These are phyloP conservation scores for Acidomyces sp. DNA, from an alignment of 495 filamentous ascomycete genomes.

Conservation along the genomic window DNA sequence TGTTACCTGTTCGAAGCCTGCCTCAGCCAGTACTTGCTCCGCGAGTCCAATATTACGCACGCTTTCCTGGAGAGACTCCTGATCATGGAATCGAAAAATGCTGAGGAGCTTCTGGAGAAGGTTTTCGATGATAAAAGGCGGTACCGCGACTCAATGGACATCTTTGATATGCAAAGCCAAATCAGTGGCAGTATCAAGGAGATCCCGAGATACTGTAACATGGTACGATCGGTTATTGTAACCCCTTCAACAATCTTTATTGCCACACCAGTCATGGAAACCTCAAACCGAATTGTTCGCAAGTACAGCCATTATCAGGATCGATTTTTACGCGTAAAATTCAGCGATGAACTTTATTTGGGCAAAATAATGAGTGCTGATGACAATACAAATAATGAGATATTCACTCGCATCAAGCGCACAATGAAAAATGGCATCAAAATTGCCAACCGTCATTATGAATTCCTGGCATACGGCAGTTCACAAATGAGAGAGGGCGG, in stretches of 20 bases:
- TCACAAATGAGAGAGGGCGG: constrained; percentile 89
- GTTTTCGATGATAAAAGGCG: constrained; percentile 44
- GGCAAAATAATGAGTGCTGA: constrained; percentile 46
- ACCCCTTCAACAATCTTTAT: constrained; percentile 76
- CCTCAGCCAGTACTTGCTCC: constrained; percentile 65
- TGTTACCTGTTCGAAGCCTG: constrained; percentile 91
- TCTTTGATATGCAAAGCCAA: constrained; percentile 46
- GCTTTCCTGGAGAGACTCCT: constrained; percentile 52
- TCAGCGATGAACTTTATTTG: constrained; percentile 65
- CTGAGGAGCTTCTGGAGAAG: constrained; percentile 48
- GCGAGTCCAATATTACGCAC: constrained; percentile 55
- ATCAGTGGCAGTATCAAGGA: constrained; percentile 37
- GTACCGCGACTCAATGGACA: constrained; percentile 57
- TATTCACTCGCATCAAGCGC: constrained; percentile 61
- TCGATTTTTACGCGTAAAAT: constrained; percentile 81
- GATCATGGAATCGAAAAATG: constrained; percentile 34
- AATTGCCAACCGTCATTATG: constrained; percentile 67
- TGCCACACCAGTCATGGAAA: constrained; percentile 64
- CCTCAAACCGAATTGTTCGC: constrained; percentile 75
- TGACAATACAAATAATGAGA: constrained; percentile 47
- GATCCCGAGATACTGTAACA: constrained; percentile 58
- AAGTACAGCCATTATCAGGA: constrained; percentile 54
- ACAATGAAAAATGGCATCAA: constrained; percentile 65
- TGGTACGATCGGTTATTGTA: constrained; percentile 58
- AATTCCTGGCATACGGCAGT: constrained; percentile 91